Evolutionary conservation across 148 eudicot species (phyloP), one percentile per base, ranked within the genome.

Genomic region (Simmondsia chinensis): DNA sequence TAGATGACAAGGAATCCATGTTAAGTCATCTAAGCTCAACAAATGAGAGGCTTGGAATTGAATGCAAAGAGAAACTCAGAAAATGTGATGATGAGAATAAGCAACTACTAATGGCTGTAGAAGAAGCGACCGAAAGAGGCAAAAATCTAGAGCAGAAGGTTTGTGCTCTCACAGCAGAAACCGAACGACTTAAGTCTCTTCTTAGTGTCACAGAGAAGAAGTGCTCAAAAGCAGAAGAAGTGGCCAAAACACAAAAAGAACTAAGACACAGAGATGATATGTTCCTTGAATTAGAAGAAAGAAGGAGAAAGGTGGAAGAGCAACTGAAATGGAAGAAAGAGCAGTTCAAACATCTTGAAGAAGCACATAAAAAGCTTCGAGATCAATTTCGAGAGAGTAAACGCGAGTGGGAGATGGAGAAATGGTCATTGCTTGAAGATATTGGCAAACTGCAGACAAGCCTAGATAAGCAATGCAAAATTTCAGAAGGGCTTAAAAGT

Each of bases 271-370:
- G 63, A 39, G 85, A 75, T 42, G 69, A 73, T 47, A 16, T 57
- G 48, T 20, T 75, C 33, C 34, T 20, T 3, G 71, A 68, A 29
- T 59, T 75, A 24, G 83, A 77, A 58, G 84, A 83, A n/a, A 73
- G 59, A 33, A 66, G 58, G 7, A 65, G 54, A 31, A 78, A 73
- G 59, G 48, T 78, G 7, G 81, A 80, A 57, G 79, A 75, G 25
- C 70, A 81, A 72, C 75, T 88, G 3, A 85, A 91, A 56, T 85
- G 86, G 88, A 82, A 85, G 74, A 77, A 48, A 14, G 95, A 82
- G 38, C 89, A 79, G 39, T 85, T 91, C 54, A 43, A 50, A 40
- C 88, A 82, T 55, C 56, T 86, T 2, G 69, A 79, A 60, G 94
- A 91, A 54, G 95, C 95, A 14, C 79, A 91, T 35, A 62, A 76